Percentiles rank a stretch among this genome's conserved stretches.
Conservation (phyloP, 176 grass and related monocot species). For the Aechmea fasciata region DNA sequence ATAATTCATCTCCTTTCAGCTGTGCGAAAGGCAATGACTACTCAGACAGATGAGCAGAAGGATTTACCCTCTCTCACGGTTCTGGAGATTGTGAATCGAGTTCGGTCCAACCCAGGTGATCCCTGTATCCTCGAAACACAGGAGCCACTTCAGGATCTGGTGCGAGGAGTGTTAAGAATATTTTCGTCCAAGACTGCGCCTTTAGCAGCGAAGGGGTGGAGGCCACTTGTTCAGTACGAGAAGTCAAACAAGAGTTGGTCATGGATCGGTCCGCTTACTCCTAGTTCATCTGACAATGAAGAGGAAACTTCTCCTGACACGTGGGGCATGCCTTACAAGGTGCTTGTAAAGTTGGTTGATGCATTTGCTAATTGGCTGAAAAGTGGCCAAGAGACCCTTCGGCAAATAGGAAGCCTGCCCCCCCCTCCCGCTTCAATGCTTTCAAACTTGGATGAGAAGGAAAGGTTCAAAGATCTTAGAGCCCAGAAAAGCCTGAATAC, state of each 20-base stretch:
- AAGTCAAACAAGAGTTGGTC: slow-evolving; percentile 88
- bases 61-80: slow-evolving; percentile 56
- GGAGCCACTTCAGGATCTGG: slow-evolving; percentile 93
- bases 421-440: slow-evolving; percentile 65
- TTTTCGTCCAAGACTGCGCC: slow-evolving; percentile 95
- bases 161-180: slow-evolving; percentile 83
- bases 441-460: slow-evolving; percentile 82
- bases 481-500: slow-evolving; percentile 97
- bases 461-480: slow-evolving; percentile 95
- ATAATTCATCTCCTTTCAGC: slow-evolving; percentile 92
- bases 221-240: slow-evolving; percentile 66
- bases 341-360: slow-evolving; percentile 97
- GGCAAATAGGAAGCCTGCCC: slow-evolving; percentile 93
- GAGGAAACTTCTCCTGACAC: slow-evolving; percentile 95
- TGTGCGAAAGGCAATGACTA: slow-evolving; percentile 80
- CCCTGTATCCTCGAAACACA: slow-evolving; percentile 94
- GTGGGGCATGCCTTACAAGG: slow-evolving; percentile 95
- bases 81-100: slow-evolving; percentile 69
- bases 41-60: slow-evolving; percentile 33
- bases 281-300: slow-evolving; percentile 35
- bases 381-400: slow-evolving; percentile 95
- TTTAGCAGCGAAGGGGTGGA: slow-evolving; percentile 93
- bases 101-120: slow-evolving; percentile 83
- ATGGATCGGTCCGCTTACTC: slow-evolving; percentile 56
- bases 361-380: slow-evolving; percentile 99